Evolutionary conservation across 169 alveolate genomes (phyloP).

Genomic region (Eimeria zaria): DNA sequence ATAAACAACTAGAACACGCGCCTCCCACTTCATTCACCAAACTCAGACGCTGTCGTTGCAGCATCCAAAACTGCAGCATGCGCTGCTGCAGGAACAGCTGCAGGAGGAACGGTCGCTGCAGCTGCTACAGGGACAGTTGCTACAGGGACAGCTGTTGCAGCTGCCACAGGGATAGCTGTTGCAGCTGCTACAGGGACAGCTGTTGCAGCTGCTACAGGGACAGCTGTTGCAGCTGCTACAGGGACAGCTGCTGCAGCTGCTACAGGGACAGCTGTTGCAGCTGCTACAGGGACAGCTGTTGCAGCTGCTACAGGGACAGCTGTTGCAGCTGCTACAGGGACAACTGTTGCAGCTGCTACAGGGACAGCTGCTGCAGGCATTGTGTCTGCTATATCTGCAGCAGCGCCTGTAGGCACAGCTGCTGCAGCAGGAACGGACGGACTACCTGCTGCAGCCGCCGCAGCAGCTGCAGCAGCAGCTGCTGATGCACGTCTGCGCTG

Average conservation of each 20-base stretch:
- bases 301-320: not conserved
- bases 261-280: not conserved
- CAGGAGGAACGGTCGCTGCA: not conserved
- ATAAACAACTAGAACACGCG: not conserved
- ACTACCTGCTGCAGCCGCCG: not conserved
- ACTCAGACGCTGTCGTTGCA: not conserved
- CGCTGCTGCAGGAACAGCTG: constrained; percentile 8
- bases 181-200: not conserved
- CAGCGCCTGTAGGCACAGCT: not conserved
- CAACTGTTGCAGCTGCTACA: not conserved
- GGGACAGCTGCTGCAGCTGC: not conserved
- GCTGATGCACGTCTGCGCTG: constrained; percentile 68
- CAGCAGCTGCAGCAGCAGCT: constrained; percentile 51
- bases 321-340: not conserved
- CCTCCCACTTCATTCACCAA: not conserved
- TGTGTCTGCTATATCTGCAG: too few species aligned
- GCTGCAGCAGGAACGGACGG: not conserved
- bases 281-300: not conserved
- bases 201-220: not conserved
- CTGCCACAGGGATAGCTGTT: not conserved
- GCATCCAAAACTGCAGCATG: constrained; percentile 1
- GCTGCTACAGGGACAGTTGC: not conserved
- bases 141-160: not conserved
- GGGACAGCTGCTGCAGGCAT: not conserved
- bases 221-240: constrained; percentile 17